Percentiles rank a stretch among this genome's conserved stretches.
These are phyloP conservation scores for Leishmania tarentolae DNA, from an alignment of 208 protist species.

Conservation along the genomic window DNA sequence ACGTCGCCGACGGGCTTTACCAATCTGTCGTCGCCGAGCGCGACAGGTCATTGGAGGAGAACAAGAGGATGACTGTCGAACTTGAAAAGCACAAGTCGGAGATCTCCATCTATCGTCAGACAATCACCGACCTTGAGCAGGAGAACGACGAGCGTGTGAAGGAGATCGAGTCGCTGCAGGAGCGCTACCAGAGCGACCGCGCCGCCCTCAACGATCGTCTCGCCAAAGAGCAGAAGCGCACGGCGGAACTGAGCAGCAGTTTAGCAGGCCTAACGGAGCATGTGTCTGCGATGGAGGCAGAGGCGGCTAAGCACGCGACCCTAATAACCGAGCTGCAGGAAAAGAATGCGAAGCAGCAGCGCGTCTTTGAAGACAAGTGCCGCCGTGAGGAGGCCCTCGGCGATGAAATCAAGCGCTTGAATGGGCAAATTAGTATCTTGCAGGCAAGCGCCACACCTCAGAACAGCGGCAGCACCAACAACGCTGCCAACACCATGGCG, in stretches of 20 bases:
- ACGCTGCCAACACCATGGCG: background rate
- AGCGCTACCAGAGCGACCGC: constrained; percentile 58
- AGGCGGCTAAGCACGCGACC: constrained; percentile 29
- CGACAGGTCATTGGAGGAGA: constrained; percentile 50
- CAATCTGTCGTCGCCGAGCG: constrained; percentile 56
- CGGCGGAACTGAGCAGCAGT: constrained; percentile 35
- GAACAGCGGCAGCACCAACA: background rate
- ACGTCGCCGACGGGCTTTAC: constrained; percentile 76
- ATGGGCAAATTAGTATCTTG: constrained; percentile 13
- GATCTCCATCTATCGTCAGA: constrained; percentile 87
- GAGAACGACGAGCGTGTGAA: constrained; percentile 86
- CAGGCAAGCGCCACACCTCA: constrained; percentile 13
- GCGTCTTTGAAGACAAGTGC: constrained; percentile 78
- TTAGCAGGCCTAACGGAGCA: constrained; percentile 21
- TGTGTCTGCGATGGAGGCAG: constrained; percentile 31
- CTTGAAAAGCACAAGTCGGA: constrained; percentile 87
- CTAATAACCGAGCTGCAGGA: constrained; percentile 52
- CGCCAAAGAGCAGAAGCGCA: constrained; percentile 48
- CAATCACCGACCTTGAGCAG: constrained; percentile 75
- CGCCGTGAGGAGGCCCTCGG: constrained; percentile 49
- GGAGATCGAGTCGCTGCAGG: constrained; percentile 79
- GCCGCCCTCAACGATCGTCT: constrained; percentile 48
- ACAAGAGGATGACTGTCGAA: constrained; percentile 49
- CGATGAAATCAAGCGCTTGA: constrained; percentile 30
- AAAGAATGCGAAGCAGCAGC: constrained; percentile 50